Evolutionary conservation across 2,329 filamentous ascomycete genomes (phyloP), one percentile per base, ranked within the genome.

Genomic region (Diplodia intermedia): DNA sequence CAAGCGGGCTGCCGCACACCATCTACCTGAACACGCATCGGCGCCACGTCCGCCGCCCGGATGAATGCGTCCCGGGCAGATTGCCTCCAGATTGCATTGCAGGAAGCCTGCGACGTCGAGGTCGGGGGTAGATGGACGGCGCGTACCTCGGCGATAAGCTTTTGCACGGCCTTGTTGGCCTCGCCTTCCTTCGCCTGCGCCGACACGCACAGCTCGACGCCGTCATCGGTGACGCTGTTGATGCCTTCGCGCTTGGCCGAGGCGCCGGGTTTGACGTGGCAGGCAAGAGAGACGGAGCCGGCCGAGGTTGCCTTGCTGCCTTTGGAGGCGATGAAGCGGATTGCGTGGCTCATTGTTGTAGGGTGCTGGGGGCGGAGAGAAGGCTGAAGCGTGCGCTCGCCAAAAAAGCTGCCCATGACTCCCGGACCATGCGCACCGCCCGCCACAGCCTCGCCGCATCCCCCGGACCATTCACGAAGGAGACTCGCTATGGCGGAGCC

Each of bases 261-360:
- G 14, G 86, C 86, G 3, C 89, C 88, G 0, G 90, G 88, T 70
- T 90, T 91, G 68, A 92, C 86, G 71, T 86, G 87, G 75, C 90
- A 91, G 31, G 85, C 82, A 38, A 92, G 79, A 66, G 89, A 86
- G 20, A 92, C 76, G 1, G 79, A 70, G 23, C 68, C 69, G 12
- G 18, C 49, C 6, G 60, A 69, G 50, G 57, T 40, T 47, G 60
- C 14, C 20, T 72, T 75, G 3, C 69, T 63, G 31, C 71, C 71
- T 67, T 74, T 76, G 40, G 72, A 67, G 43, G 72, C 72, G 33
- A 76, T 70, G 68, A 73, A 74, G 23, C 76, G 76, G 61, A 79
- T 52, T 14, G 60, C 60, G 60, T 38, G 50, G 60, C 47, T 63
- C 60, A 36, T 20, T 36, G 15, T 23, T 26, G 38, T 40, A 40